Conservation (phyloP, 768 basidiomycete genomes). For the Lentinula sp. region DNA sequence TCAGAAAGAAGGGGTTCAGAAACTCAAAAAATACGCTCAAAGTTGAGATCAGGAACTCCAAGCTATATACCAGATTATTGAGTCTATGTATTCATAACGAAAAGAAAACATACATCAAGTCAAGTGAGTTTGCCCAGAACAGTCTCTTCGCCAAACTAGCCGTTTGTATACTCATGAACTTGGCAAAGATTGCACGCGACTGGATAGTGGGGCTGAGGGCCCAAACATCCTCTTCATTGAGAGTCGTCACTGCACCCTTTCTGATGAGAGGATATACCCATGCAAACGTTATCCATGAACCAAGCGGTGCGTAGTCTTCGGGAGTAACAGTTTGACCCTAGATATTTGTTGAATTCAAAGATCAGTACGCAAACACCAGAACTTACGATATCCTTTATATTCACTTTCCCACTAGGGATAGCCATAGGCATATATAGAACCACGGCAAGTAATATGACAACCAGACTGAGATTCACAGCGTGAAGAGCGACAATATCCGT, state of each 20-base stretch:
- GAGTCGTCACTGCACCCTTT: slow-evolving; percentile 45
- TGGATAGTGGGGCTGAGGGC: slow-evolving; percentile 60
- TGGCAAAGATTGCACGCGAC: slow-evolving; percentile 57
- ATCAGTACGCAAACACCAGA: background rate
- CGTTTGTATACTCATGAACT: slow-evolving; percentile 34
- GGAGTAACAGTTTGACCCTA: slow-evolving; percentile 55
- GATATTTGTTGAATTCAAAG: background rate
- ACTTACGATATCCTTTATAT: slow-evolving; percentile 58
- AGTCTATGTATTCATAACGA: background rate
- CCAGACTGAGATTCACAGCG: slow-evolving; percentile 36
- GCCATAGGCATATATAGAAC: slow-evolving; percentile 60
- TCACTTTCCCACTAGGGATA: slow-evolving; percentile 48
- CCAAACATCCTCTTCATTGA: slow-evolving; percentile 73
- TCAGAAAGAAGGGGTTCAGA: slow-evolving; percentile 79
- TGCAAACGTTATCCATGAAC: slow-evolving; percentile 64
- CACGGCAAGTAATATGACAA: slow-evolving; percentile 37
- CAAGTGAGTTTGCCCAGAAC: slow-evolving; percentile 39
- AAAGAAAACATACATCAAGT: slow-evolving; percentile 31
- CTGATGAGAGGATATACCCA: slow-evolving; percentile 68
- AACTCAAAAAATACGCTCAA: slow-evolving; percentile 74
- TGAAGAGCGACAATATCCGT: slow-evolving; percentile 19
- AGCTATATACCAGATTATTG: slow-evolving; percentile 19
- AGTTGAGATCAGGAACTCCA: slow-evolving; percentile 66
- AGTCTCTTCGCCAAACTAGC: slow-evolving; percentile 36
- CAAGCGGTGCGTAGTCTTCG: slow-evolving; percentile 72